These are phyloP conservation scores for Phytophthora agathidicida DNA, from an alignment of 352 stramenopile species.

Conservation along the genomic window DNA sequence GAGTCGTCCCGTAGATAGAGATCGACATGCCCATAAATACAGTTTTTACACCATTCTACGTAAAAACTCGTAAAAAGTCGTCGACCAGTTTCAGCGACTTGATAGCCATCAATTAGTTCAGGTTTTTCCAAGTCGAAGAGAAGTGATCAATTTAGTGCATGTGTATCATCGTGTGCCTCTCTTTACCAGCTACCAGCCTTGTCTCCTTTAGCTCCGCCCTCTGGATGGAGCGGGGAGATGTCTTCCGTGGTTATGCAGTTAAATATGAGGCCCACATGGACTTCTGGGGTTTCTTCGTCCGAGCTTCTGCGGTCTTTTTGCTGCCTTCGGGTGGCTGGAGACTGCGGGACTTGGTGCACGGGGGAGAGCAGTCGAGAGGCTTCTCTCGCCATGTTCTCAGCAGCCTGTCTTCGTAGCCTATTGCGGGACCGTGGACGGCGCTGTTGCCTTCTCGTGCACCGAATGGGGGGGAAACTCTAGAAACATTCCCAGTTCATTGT, in stretches of 20 bases:
- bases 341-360: constrained; percentile 30
- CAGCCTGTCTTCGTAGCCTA: constrained; percentile 44
- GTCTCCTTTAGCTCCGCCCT: constrained; percentile 25
- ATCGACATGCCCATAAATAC: constrained; percentile 22
- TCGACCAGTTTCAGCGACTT: not conserved
- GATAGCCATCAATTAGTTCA: constrained; percentile 20
- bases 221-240: constrained; percentile 25
- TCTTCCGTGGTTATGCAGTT: constrained; percentile 60
- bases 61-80: constrained; percentile 26
- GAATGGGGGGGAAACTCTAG: constrained; percentile 42
- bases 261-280: constrained; percentile 77
- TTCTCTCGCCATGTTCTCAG: constrained; percentile 35
- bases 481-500: constrained; percentile 31
- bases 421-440: constrained; percentile 42
- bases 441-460: constrained; percentile 51
- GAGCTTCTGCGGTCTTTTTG: constrained; percentile 23
- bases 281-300: constrained; percentile 38
- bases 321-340: constrained; percentile 10
- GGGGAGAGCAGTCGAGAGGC: constrained; percentile 30
- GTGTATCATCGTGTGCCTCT: constrained; percentile 38
- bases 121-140: constrained; percentile 1
- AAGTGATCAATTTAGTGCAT: not conserved
- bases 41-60: constrained; percentile 28
- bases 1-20: constrained; percentile 28
- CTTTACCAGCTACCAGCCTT: constrained; percentile 76